phyloP scores from a whole-genome alignment of 2,329 filamentous ascomycete genomes.

The Cladosporium cucumerinum region DNA sequence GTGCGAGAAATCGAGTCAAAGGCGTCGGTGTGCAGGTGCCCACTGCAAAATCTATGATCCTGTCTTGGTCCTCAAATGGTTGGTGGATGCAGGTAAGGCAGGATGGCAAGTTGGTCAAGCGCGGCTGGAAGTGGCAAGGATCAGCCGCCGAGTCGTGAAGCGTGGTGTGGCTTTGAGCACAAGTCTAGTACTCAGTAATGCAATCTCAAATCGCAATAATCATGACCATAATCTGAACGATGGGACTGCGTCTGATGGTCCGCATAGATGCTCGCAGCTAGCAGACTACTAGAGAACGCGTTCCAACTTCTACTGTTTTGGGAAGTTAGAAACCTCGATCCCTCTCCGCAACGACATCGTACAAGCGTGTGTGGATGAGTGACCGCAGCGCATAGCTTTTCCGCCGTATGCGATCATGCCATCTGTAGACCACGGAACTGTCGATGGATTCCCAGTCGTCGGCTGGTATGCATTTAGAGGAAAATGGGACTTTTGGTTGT shows the following conservation, averaged over 20 bases:
- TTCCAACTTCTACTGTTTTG: background rate
- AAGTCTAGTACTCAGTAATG: background rate
- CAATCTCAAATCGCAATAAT: background rate
- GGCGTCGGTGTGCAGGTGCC: background rate
- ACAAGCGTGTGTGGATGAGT: background rate
- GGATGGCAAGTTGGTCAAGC: conserved; percentile 1
- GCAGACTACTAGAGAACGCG: background rate
- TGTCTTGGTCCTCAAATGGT: background rate
- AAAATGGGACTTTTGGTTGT: background rate
- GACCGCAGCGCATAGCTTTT: background rate
- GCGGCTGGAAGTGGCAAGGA: background rate
- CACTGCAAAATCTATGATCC: background rate
- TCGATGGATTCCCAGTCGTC: background rate
- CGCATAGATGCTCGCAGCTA: background rate
- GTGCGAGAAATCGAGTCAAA: background rate
- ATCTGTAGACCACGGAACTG: background rate
- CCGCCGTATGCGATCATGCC: background rate
- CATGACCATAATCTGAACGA: background rate
- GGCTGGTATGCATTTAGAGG: background rate
- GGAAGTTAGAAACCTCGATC: background rate
- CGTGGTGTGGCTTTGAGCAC: background rate
- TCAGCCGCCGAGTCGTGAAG: background rate
- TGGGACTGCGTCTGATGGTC: background rate
- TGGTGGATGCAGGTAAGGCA: background rate
- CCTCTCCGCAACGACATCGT: background rate